These are phyloP conservation scores for Usnea hakonensis DNA, from an alignment of 495 filamentous ascomycete species.

Conservation along the genomic window DNA sequence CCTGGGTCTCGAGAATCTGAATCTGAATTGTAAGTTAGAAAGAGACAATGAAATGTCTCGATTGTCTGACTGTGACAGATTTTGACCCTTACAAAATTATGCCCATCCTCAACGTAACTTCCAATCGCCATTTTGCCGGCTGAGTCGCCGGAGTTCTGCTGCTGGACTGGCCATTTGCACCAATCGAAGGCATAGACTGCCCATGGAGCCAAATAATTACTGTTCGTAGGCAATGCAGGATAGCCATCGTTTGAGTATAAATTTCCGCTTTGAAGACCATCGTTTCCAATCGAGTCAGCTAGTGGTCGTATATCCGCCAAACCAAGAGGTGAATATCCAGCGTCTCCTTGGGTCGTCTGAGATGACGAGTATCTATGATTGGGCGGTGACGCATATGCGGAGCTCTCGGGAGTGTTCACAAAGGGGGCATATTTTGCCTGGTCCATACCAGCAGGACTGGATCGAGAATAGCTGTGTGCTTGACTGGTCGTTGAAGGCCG, in stretches of 20 bases:
- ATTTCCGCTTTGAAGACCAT: slow-evolving; percentile 44
- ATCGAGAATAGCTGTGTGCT: slow-evolving; percentile 67
- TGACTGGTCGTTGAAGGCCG: slow-evolving; percentile 60
- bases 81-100: slow-evolving; percentile 72
- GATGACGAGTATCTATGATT: slow-evolving; percentile 54
- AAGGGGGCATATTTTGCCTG: slow-evolving; percentile 66
- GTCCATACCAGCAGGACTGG: slow-evolving; percentile 73
- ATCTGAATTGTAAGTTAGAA: slow-evolving; percentile 51
- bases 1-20: slow-evolving; percentile 89
- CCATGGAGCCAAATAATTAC: slow-evolving; percentile 94
- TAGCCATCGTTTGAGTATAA: slow-evolving; percentile 38
- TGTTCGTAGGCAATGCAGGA: slow-evolving; percentile 51
- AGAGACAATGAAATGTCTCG: slow-evolving; percentile 17
- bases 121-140: slow-evolving; percentile 88
- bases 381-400: slow-evolving; percentile 62
- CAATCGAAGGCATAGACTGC: slow-evolving; percentile 94
- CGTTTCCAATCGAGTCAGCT: slow-evolving; percentile 60
- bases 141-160: slow-evolving; percentile 50
- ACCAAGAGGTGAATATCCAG: slow-evolving; percentile 78
- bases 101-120: slow-evolving; percentile 94
- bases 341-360: slow-evolving; percentile 62
- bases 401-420: slow-evolving; percentile 54
- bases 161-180: slow-evolving; percentile 94
- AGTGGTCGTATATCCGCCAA: slow-evolving; percentile 83
- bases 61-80: not conserved